phyloP scores from a whole-genome alignment of 2,329 filamentous ascomycete species.

The Scleromitrula shiraiana region DNA sequence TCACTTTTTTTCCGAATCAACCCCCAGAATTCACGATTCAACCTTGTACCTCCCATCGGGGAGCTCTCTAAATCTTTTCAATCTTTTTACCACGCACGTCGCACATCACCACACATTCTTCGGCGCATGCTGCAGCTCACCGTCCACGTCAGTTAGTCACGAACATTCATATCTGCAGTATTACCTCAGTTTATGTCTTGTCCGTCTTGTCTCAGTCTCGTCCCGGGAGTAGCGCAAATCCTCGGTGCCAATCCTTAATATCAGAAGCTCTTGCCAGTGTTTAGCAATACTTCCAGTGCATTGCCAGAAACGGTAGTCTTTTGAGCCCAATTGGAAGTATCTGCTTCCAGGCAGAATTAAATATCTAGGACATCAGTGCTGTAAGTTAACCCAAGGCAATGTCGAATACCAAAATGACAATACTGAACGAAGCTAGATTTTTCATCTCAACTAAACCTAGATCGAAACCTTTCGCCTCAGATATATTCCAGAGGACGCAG shows the following conservation, averaged over 20 bases:
- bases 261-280: constrained; percentile 1
- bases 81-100: constrained; percentile 15
- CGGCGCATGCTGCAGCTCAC: constrained; percentile 20
- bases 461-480: neutral
- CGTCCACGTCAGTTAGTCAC: constrained; percentile 23
- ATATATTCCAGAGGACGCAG: constrained; percentile 15
- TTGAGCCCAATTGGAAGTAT: too few species aligned
- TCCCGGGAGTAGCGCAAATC: constrained; percentile 17
- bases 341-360: neutral
- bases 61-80: constrained; percentile 2
- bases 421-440: neutral
- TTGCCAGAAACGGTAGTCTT: neutral
- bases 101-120: constrained; percentile 15
- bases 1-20: neutral
- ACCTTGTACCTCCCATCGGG: constrained; percentile 5
- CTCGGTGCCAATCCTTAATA: constrained; percentile 2
- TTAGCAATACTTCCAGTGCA: constrained; percentile 5
- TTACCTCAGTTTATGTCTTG: constrained; percentile 24
- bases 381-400: neutral
- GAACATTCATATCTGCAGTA: constrained; percentile 25
- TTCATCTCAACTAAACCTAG: neutral
- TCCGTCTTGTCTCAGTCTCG: constrained; percentile 19
- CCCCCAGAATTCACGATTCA: constrained; percentile 4
- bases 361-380: too few species aligned
- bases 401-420: neutral